A percentile compares a stretch with the other conserved stretches of the same genome.
phyloP scores from a whole-genome alignment of 305 asterid species.

The Fraxinus baroniana region DNA sequence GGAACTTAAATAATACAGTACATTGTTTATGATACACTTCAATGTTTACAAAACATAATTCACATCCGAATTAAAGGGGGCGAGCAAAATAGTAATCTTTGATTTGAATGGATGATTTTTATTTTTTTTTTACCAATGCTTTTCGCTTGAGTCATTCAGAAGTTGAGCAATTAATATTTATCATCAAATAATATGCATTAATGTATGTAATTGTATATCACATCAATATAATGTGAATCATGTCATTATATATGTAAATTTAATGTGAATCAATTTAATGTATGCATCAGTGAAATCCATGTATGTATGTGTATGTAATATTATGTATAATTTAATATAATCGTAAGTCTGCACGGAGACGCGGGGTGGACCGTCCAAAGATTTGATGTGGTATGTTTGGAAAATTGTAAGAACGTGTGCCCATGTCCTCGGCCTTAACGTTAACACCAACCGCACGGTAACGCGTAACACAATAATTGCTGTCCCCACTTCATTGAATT shows the following conservation, averaged over 20 bases:
- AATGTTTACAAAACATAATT: too few relatives aligned
- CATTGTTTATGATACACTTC: neutral
- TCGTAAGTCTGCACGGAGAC: neutral
- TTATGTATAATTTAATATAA: too few relatives aligned
- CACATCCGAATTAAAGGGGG: neutral
- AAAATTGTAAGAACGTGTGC: neutral
- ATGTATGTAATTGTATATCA: too few relatives aligned
- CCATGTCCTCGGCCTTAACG: neutral
- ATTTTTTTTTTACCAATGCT: too few relatives aligned
- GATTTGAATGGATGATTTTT: too few relatives aligned
- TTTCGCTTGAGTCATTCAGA: too few relatives aligned
- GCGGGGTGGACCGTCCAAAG: neutral
- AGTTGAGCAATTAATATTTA: too few relatives aligned
- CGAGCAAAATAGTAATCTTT: neutral
- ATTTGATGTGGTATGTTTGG: neutral
- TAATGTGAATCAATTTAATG: too few relatives aligned
- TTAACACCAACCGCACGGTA: neutral
- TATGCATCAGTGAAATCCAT: too few relatives aligned
- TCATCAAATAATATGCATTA: neutral
- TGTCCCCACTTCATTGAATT: neutral
- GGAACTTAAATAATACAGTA: neutral
- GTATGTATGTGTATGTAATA: too few relatives aligned
- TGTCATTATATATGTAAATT: too few relatives aligned
- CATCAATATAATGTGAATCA: too few relatives aligned
- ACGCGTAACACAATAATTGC: neutral